Conservation (phyloP, 148 eudicot genomes). For the Rhododendron mucronatum region DNA sequence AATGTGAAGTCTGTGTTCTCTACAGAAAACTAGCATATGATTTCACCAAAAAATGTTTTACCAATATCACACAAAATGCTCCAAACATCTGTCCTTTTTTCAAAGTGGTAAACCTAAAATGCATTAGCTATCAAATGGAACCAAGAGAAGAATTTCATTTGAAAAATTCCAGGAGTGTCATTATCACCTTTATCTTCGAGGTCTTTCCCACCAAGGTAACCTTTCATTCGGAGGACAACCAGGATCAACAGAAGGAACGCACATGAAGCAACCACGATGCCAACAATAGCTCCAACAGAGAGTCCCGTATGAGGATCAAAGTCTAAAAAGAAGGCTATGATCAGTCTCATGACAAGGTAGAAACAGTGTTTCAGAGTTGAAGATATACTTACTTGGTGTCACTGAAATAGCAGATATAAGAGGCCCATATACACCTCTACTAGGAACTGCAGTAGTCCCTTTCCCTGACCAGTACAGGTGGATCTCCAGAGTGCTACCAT, state of each 20-base stretch:
- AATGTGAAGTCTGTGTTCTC: background rate
- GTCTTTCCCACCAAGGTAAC: constrained; percentile 47
- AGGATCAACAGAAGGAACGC: constrained; percentile 31
- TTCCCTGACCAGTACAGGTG: constrained; percentile 80
- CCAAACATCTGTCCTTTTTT: background rate
- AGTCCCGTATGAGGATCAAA: constrained; percentile 42
- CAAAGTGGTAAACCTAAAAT: background rate
- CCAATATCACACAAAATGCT: background rate
- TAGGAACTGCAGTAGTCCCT: constrained; percentile 77
- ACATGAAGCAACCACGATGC: constrained; percentile 48
- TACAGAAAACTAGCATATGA: background rate
- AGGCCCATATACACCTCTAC: constrained; percentile 77
- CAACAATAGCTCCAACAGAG: constrained; percentile 58
- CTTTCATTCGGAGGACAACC: constrained; percentile 33
- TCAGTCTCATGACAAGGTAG: background rate
- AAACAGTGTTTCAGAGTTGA: background rate
- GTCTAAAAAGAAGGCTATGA: constrained; percentile 34
- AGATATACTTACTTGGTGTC: constrained; percentile 63
- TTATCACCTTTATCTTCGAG: constrained; percentile 39
- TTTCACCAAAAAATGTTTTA: background rate
- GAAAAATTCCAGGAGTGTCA: background rate
- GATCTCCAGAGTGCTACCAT: constrained; percentile 66
- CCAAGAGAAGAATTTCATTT: background rate
- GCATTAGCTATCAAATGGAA: background rate
- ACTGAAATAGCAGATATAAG: constrained; percentile 83